Base-by-base conservation (phyloP, 2,329 filamentous ascomycete species). In the Aureobasidium sp. region DNA sequence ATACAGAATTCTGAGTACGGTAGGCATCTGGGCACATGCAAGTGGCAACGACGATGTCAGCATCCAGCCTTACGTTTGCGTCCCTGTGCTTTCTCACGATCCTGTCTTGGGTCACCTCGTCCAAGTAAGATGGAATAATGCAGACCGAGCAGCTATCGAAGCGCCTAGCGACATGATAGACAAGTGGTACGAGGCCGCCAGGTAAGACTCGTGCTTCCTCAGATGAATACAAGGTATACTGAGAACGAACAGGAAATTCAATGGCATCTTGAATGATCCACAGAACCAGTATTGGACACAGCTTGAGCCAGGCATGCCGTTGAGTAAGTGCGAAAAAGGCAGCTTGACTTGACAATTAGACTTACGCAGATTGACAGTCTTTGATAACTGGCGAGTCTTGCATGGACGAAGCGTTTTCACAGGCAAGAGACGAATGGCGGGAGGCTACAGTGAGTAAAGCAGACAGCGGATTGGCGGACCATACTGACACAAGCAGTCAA, bases 301-400 rank as follows among this genome's bases (percentile, higher is more conserved):
- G 74, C 78, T 99, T 61, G 76, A 82, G 69, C 93, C 94, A 0
- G 94, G 94, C 2, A 85, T 80, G 59, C 82, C 91, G 6, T 71
- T 97, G 62, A 86, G 89, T 92, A 77, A 75, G 86, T 79, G 26
- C 36, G 15, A 5, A 12, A 10, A 9, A 12, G 34, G 13, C 26
- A 1, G 17, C 7, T 26, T 26, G 50, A 39, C 32, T 39, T 27
- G 9, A 8, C 15, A 5, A 7, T 1, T 41, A 2, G 34, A 61
- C 65, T 65, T 32, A 66, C 24, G 36, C 37, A 2, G 5, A 51
- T 46, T 7, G 52, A 12, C 68, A 89, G 89, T 97, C 51, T 97
- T 99, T 73, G 90, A 99, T 72, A 97, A 99, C 71, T 97, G 93
- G 92, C 84, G 94, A 63, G 88, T 97, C 37, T 77, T 97, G 68